phyloP scores from a whole-genome alignment of 192 early-diverging fungal species.

The Phycomyces nitens region DNA sequence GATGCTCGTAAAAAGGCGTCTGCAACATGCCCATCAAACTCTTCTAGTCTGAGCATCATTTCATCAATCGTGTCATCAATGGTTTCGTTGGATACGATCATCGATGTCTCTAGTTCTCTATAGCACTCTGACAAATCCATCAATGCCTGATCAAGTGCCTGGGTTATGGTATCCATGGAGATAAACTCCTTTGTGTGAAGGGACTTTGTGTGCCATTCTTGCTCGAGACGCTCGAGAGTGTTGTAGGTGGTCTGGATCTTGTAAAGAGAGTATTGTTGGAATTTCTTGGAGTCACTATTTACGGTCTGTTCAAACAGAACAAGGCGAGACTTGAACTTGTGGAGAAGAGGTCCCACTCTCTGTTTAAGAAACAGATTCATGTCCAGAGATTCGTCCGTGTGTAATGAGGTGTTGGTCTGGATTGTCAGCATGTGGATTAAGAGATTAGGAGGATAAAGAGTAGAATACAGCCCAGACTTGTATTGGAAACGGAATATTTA shows the following conservation, averaged over 20 bases:
- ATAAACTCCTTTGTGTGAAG: too few relatives aligned
- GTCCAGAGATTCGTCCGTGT: slow-evolving; percentile 20
- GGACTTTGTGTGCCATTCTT: slow-evolving; percentile 1
- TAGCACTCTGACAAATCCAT: slow-evolving; percentile 43
- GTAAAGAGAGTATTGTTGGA: slow-evolving; percentile 16
- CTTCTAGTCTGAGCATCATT: slow-evolving; percentile 29
- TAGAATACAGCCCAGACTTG: too few relatives aligned
- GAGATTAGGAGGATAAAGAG: too few relatives aligned
- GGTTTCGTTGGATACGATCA: slow-evolving; percentile 12
- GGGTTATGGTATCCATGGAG: slow-evolving; percentile 19
- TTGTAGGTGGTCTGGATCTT: slow-evolving; percentile 18
- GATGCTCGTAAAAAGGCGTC: slow-evolving; percentile 17
- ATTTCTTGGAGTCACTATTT: slow-evolving; percentile 6
- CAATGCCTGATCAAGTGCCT: slow-evolving; percentile 40
- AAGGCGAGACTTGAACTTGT: slow-evolving; percentile 25
- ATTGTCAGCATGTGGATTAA: slow-evolving; percentile 22
- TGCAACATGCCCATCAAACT: slow-evolving; percentile 26
- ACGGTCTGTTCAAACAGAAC: slow-evolving; percentile 6
- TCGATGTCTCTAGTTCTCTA: slow-evolving; percentile 36
- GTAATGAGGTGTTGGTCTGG: slow-evolving; percentile 4
- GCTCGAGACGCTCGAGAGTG: slow-evolving; percentile 22
- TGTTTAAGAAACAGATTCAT: slow-evolving; percentile 27
- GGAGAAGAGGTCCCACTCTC: slow-evolving; percentile 18
- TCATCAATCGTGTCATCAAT: slow-evolving; percentile 31
- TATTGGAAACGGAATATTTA: too few relatives aligned